Evolutionary conservation across 768 basidiomycete species (phyloP), one percentile per base, ranked within the genome.

Genomic region (Hortiboletus flavorubellus): DNA sequence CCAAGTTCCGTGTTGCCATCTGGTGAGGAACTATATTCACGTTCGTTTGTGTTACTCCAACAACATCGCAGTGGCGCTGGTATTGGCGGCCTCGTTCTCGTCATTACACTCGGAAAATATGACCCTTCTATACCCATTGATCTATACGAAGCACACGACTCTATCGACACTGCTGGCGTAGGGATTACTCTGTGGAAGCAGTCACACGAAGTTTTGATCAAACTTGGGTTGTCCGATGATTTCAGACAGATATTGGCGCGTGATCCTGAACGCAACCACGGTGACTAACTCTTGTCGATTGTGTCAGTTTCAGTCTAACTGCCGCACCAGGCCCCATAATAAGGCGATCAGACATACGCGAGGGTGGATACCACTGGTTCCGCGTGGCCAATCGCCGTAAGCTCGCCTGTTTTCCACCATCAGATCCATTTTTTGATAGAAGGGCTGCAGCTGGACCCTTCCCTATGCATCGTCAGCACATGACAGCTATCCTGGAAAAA

Each of bases 101-200:
- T 78, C 0, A 68, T 68, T 18, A 67, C 73, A 9, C 67, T 77
- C n/a, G 71, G 67, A 37, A 64, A 65, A 49, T 70, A 68, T 50
- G 58, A 73, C 60, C 48, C 58, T n/a, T 54, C 55, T 1, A 62
- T 78, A 18, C 66, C 73, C 52, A 68, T 78, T 14, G 68, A 77
- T 53, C 55, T 82, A 5, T 82, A 81, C 55, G 81, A 82, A 67
- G 72, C 78, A 4, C 75, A 72, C 21, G 59, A 72, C 2, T 71
- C 72, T 29, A 69, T 79, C 29, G 71, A 72, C 9, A 71, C 72
- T 9, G 59, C 70, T 12, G 78, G 78, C 5, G 74, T 73, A 5
- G 77, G 80, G 64, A 42, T 79, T 68, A 42, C 75, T 66, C 68
- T 81, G 5, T 80, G 79, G 80, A 63, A 64, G 9, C 68, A 78